Evolutionary conservation across 345 rosid genomes (phyloP).

Genomic region (Eucalyptus erythrocorys): DNA sequence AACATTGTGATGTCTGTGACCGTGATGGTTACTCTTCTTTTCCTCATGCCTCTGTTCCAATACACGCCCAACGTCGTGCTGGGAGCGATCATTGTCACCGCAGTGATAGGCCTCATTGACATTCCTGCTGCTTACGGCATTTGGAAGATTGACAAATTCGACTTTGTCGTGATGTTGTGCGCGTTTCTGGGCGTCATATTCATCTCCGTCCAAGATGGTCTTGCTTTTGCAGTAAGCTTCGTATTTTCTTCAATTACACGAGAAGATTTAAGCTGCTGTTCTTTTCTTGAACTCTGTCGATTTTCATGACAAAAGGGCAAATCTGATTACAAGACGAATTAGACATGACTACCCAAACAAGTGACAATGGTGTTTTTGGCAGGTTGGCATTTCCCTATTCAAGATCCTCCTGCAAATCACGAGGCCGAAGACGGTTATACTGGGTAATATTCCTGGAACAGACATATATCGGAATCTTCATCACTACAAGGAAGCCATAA

Average conservation of each 20-base stretch:
- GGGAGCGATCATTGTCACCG: conserved; percentile 86
- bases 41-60: conserved; percentile 88
- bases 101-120: conserved; percentile 91
- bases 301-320: not conserved
- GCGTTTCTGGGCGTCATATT: conserved; percentile 85
- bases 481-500: conserved; percentile 69
- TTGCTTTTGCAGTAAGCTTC: conserved; percentile 71
- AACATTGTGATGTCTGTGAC: conserved; percentile 88
- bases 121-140: conserved; percentile 61
- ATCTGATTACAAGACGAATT: not conserved
- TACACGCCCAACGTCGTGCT: conserved; percentile 91
- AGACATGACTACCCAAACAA: not conserved
- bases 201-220: conserved; percentile 75
- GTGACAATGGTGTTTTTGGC: not conserved
- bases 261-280: not conserved
- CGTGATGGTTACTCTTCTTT: conserved; percentile 85
- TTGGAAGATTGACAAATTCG: conserved; percentile 90
- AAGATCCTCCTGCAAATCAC: conserved; percentile 78
- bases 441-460: conserved; percentile 81
- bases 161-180: conserved; percentile 66
- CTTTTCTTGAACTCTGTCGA: not conserved
- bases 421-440: conserved; percentile 64
- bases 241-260: not conserved
- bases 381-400: conserved; percentile 81
- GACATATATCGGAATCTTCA: conserved; percentile 51